Conservation (phyloP, 129 eudicot species). For the Gnaphalium uliginosum region DNA sequence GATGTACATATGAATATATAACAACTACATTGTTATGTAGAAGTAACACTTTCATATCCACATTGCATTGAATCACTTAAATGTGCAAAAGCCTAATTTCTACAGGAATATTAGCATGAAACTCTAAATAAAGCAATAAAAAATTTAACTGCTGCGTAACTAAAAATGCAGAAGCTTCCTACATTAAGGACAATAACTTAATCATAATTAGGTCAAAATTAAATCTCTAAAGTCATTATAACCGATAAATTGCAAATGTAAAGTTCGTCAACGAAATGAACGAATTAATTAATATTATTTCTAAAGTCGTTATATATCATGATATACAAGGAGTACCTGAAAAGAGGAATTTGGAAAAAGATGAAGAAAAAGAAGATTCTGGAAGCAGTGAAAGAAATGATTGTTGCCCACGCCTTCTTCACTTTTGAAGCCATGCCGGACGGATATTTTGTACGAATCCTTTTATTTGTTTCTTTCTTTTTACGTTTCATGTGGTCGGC, state of each 20-base stretch:
- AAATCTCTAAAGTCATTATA: background rate
- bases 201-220: background rate
- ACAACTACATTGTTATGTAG: background rate
- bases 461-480: background rate
- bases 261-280: background rate
- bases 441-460: slow-evolving; percentile 11
- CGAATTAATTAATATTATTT: background rate
- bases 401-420: slow-evolving; percentile 32
- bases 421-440: slow-evolving; percentile 47
- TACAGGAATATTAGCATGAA: background rate
- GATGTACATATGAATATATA: too few relatives aligned
- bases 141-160: background rate
- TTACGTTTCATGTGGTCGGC: background rate
- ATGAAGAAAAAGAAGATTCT: slow-evolving; percentile 58
- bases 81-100: background rate
- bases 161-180: background rate
- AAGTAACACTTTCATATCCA: background rate
- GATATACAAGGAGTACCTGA: slow-evolving; percentile 42
- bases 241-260: background rate
- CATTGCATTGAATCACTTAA: slow-evolving; percentile 17
- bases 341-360: slow-evolving; percentile 68
- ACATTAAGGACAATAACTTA: background rate
- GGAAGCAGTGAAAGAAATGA: slow-evolving; percentile 42
- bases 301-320: background rate
- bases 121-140: slow-evolving; percentile 11